Evolutionary conservation across 148 eudicot species (phyloP), one percentile per base, ranked within the genome.

Genomic region (Rheum nobile): DNA sequence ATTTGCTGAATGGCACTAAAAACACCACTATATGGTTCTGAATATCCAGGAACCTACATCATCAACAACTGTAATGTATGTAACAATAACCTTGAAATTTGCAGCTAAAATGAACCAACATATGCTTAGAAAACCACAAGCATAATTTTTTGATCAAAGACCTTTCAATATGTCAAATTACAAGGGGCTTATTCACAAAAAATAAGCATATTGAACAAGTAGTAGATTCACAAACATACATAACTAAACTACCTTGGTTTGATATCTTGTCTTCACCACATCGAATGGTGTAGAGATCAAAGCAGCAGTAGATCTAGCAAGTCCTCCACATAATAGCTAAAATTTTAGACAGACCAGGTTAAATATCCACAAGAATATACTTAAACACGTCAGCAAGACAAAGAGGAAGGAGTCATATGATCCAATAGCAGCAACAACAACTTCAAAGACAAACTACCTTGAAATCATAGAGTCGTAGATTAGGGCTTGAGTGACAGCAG

Each of bases 181-280:
- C 21, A 12, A 52, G 59, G 26, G 21, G 59, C 3, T 22, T 22
- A 52, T 52, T 52, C 59, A 21, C 1, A 61, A n/a, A 28, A 28
- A n/a, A n/a, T n/a, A n/a, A n/a, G n/a, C n/a, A n/a, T n/a, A n/a
- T n/a, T n/a, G n/a, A n/a, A n/a, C n/a, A 61, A 54, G 61, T 13
- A 46, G 52, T 3, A 50, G 19, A 13, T 21, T 21, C 32, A 41
- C 70, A 61, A 29, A 13, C 42, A 37, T 74, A 50, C 1, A 7
- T 29, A 4, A 12, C 39, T 21, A 24, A 70, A 75, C 39, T 39
- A 90, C 98, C 97, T 90, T 96, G 24, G 98, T 95, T 79, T 95
- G 98, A 29, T 89, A 80, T 85, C 97, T 91, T 79, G 98, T 95
- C 80, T 95, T 95, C 87, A 95, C 97, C 75, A 95, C 97, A 77